Evolutionary conservation across 2,329 filamentous ascomycete species (phyloP), one percentile per base, ranked within the genome.

Genomic region (Calonectria montana): DNA sequence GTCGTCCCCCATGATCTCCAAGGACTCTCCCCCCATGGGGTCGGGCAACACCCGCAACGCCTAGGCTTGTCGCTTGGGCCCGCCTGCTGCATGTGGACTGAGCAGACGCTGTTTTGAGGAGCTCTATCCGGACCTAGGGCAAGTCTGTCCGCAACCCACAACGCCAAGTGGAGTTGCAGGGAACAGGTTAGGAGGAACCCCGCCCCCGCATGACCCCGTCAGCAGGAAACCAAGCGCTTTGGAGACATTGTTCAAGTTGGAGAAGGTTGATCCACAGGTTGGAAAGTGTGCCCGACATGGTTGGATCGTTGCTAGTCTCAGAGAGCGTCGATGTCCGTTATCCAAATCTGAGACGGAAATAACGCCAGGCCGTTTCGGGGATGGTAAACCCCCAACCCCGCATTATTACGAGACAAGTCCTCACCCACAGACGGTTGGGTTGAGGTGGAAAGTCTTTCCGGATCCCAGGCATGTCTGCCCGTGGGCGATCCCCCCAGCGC

Each of bases 221-320:
- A 18, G 55, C 5, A 8, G 9, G 10, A 43, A 29, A 16, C 12
- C 39, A 12, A 65, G 25, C 31, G 27, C 23, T 27, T 65, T 59
- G 61, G 67, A 61, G 61, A 31, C 15, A 18, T 7, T 55, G 31
- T 18, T 21, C 43, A 29, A 15, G 53, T 70, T 70, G 68, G 68
- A 45, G 68, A 41, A 70, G n/a, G 53, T 65, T 50, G 53, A n/a
- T 57, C 69, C 45, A 31, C 27, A 16, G 27, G 27, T 2, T 50
- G 48, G 69, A 55, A 71, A 55, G 69, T 71, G 65, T 71, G 37
- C 25, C 63, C 68, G 67, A 53, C 15, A 37, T 59, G 31, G 53
- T 59, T 59, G 53, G 53, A 37, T 35, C 13, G 53, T 25, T 59
- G 31, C 4, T 55, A 10, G 21, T 25, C 35, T 23, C 16, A 35